phyloP scores from a whole-genome alignment of 768 basidiomycete species.

The Sistotremastrum suecicum region DNA sequence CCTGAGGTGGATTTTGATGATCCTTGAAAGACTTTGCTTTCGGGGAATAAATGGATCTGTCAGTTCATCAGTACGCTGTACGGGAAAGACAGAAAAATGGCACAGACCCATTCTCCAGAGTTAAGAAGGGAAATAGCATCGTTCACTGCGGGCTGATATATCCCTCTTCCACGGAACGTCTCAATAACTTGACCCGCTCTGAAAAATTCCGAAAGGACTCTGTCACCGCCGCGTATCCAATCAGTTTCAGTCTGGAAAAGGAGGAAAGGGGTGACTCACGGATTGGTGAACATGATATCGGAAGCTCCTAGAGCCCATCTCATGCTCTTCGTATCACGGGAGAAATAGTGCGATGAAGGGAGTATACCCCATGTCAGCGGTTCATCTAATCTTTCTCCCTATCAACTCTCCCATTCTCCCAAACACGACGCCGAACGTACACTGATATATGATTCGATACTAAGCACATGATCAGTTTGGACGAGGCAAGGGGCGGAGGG shows the following conservation, averaged over 20 bases:
- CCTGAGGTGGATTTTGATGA: constrained; percentile 8
- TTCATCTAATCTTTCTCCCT: constrained; percentile 50
- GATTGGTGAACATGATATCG: constrained; percentile 91
- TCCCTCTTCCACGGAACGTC: constrained; percentile 80
- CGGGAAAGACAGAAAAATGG: not conserved
- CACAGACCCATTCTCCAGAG: constrained; percentile 71
- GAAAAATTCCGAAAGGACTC: constrained; percentile 76
- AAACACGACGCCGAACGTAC: constrained; percentile 26
- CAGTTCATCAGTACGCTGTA: not conserved
- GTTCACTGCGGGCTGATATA: constrained; percentile 80
- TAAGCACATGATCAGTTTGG: constrained; percentile 19
- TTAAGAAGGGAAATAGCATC: constrained; percentile 70
- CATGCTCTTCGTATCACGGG: constrained; percentile 30
- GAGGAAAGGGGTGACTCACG: constrained; percentile 32
- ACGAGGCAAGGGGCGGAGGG: not conserved
- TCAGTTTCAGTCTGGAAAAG: not conserved
- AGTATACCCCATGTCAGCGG: constrained; percentile 81
- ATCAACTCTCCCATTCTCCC: constrained; percentile 3
- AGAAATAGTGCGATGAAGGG: constrained; percentile 44
- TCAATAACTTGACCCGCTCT: constrained; percentile 82
- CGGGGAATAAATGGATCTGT: constrained; percentile 82
- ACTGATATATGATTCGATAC: constrained; percentile 93
- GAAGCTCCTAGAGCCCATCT: constrained; percentile 89
- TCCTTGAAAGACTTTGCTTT: constrained; percentile 75
- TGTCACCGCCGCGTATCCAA: constrained; percentile 17